Base-by-base conservation (phyloP, 2,329 filamentous ascomycete genomes). In the Sporothrix brasiliensis region DNA sequence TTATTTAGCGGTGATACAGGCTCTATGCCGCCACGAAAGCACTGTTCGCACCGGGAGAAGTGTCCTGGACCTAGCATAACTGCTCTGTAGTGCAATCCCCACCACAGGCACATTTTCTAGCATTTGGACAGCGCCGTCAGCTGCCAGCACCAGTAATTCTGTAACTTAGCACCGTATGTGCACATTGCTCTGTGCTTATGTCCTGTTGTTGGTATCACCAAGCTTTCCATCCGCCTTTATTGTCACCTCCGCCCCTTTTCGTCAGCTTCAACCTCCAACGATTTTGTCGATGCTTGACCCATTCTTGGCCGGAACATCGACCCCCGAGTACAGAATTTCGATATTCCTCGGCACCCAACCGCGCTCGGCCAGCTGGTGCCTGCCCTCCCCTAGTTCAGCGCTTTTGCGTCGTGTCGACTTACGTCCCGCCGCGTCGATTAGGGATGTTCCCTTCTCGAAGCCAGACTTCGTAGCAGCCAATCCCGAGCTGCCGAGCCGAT, bases 171-270 rank as follows among this genome's bases (percentile, higher is more conserved):
- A 39, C 39, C 7, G 58, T 63, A 47, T 47, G 19, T 63, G 39
- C 39, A 47, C 39, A 21, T 16, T 39, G 21, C 58, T 61, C 58
- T 61, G 24, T 61, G 39, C 58, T 24, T 13, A 39, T n/a, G 19
- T 19, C 41, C 39, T n/a, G 34, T 19, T 63, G 41, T 63, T n/a
- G 58, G 13, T 47, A 63, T 63, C 58, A 47, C 39, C 58, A 27
- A 44, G 41, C 41, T 44, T 61, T 63, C 34, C 58, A 63, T 47
- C 39, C 21, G 19, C 58, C 21, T 3, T 47, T 47, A 11, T 63
- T 47, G 39, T 61, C 58, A 47, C 39, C 41, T 47, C 39, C 34
- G 34, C 58, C 56, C 58, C 58, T 47, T 63, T 63, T 27, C n/a
- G n/a, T 21, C 39, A 19, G 27, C 21, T 30, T 30, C 24, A 21